Evolutionary conservation across 2,329 filamentous ascomycete species (phyloP).

Genomic region (Claviceps pazoutovae): DNA sequence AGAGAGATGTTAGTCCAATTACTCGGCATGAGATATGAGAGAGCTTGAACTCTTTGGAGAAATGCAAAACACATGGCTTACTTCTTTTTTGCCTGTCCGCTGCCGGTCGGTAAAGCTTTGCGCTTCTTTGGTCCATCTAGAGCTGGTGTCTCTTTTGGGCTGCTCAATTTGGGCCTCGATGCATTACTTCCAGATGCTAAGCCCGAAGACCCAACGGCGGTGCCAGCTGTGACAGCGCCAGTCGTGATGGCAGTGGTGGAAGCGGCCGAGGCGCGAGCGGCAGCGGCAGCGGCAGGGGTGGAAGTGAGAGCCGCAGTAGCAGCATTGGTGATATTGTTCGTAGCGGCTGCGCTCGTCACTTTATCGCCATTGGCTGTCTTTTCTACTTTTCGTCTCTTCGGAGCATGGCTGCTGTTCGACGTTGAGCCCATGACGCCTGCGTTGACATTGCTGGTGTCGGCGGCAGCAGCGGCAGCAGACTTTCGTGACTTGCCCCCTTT

Average conservation of each 20-base stretch:
- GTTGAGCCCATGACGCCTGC: constrained; percentile 50
- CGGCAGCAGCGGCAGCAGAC: constrained; percentile 29
- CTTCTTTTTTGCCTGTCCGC: constrained; percentile 68
- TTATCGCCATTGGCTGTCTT: constrained; percentile 39
- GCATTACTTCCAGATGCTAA: constrained; percentile 35
- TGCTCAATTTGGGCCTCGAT: constrained; percentile 46
- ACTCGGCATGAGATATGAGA: neutral
- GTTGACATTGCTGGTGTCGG: constrained; percentile 39
- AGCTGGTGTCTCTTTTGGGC: constrained; percentile 53
- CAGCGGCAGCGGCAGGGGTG: neutral
- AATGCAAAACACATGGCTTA: constrained; percentile 24
- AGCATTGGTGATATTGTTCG: neutral
- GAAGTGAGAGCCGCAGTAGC: neutral
- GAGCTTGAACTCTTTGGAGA: neutral
- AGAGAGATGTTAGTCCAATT: neutral
- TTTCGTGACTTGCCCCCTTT: constrained; percentile 54
- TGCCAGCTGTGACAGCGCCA: neutral
- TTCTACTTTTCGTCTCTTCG: constrained; percentile 73
- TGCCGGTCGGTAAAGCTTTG: constrained; percentile 50
- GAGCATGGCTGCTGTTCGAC: constrained; percentile 40
- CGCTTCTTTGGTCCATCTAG: constrained; percentile 59
- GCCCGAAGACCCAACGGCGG: constrained; percentile 40
- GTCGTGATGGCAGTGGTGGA: neutral
- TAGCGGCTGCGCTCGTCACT: constrained; percentile 16
- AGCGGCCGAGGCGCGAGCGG: neutral